A percentile compares a stretch with the other conserved stretches of the same genome.
Evolutionary conservation across 306 rosid species (phyloP).

Genomic region (Cicer arietinum): DNA sequence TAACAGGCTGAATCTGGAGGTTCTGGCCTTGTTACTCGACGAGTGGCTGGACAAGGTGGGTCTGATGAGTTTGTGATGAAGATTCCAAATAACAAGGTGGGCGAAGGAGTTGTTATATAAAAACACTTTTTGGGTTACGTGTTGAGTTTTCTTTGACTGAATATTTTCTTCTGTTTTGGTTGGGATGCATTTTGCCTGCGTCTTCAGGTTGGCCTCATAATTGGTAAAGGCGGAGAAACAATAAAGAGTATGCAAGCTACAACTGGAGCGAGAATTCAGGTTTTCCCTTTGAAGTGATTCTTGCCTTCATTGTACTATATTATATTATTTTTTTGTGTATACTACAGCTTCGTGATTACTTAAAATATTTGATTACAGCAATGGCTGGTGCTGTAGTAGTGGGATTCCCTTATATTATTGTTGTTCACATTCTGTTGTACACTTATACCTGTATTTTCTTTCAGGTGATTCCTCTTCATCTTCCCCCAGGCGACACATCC

Average conservation of each 20-base stretch:
- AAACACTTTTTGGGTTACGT: neutral
- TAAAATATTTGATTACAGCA: neutral
- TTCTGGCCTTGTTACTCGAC: slow-evolving; percentile 69
- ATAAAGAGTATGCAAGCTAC: slow-evolving; percentile 92
- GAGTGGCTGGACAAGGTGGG: slow-evolving; percentile 76
- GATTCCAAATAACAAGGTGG: slow-evolving; percentile 94
- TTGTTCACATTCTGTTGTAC: neutral
- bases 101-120: neutral
- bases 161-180: neutral
- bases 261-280: slow-evolving; percentile 96
- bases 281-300: slow-evolving; percentile 37
- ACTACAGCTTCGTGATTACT: neutral
- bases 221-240: slow-evolving; percentile 97
- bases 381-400: neutral
- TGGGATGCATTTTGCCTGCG: neutral
- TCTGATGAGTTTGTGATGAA: slow-evolving; percentile 76
- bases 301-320: neutral
- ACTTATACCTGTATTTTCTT: slow-evolving; percentile 3
- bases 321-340: neutral
- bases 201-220: slow-evolving; percentile 89
- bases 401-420: neutral
- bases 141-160: neutral
- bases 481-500: slow-evolving; percentile 95
- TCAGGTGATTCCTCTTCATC: slow-evolving; percentile 97
- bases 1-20: slow-evolving; percentile 95